phyloP scores from a whole-genome alignment of 345 rosid species.

The Aquilaria yunnanensis region DNA sequence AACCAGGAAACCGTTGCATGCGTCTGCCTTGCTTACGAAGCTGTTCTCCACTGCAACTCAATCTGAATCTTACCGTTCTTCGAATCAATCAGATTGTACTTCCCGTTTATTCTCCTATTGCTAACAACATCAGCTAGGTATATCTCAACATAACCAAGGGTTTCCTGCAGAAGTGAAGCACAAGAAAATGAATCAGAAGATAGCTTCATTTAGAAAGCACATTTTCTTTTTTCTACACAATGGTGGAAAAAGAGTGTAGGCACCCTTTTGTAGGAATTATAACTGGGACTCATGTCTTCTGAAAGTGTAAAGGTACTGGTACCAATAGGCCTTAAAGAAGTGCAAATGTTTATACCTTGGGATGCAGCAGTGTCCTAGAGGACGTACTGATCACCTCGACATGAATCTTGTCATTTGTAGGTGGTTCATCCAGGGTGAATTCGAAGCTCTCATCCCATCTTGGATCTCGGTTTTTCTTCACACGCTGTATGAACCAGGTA shows the following conservation, averaged over 20 bases:
- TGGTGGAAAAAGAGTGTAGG: no score
- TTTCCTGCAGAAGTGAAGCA: slow-evolving; percentile 37
- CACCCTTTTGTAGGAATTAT: no score
- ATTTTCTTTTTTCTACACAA: no score
- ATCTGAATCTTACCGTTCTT: slow-evolving; percentile 76
- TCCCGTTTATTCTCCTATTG: slow-evolving; percentile 76
- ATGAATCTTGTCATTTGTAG: slow-evolving; percentile 61
- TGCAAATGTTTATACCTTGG: slow-evolving; percentile 47
- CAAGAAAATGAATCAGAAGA: background rate
- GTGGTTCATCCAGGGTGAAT: slow-evolving; percentile 77
- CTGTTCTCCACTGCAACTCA: slow-evolving; percentile 86
- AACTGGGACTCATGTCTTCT: background rate
- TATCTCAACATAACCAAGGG: slow-evolving; percentile 59
- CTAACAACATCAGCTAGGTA: slow-evolving; percentile 63
- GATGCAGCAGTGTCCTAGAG: slow-evolving; percentile 70
- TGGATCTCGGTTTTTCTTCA: slow-evolving; percentile 87
- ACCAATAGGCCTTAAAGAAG: background rate
- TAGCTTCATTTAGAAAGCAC: background rate
- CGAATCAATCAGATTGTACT: slow-evolving; percentile 83
- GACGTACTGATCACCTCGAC: slow-evolving; percentile 79
- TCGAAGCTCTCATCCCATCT: slow-evolving; percentile 94
- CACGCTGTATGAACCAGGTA: slow-evolving; percentile 31
- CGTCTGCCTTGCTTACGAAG: slow-evolving; percentile 21
- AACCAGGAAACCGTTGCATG: background rate
- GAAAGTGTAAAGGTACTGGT: no score